Evolutionary conservation across 768 basidiomycete genomes (phyloP).

Genomic region (Boletus eberwhitei): DNA sequence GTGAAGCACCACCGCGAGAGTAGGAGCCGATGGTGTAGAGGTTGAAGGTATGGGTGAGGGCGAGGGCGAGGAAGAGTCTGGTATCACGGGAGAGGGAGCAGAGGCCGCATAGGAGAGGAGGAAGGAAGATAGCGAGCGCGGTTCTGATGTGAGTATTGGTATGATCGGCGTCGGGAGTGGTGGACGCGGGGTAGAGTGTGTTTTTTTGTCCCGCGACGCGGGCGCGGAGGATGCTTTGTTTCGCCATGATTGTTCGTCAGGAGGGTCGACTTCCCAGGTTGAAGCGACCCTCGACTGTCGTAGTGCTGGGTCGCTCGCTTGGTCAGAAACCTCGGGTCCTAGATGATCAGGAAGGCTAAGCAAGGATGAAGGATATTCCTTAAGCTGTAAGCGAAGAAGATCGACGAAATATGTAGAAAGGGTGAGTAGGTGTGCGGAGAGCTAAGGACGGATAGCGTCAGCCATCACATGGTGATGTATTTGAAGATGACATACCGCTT

Average conservation of each 20-base stretch:
- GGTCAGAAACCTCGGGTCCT: neutral
- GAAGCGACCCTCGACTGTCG: neutral
- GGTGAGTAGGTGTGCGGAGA: slow-evolving; percentile 22
- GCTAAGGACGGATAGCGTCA: slow-evolving; percentile 34
- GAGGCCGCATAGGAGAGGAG: slow-evolving; percentile 35
- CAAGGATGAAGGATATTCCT: slow-evolving; percentile 24
- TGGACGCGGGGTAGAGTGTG: neutral
- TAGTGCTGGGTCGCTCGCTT: neutral
- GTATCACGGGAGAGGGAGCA: neutral
- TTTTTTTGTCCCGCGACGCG: neutral
- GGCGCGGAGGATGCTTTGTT: neutral
- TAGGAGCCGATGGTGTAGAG: neutral
- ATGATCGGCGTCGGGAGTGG: slow-evolving; percentile 67
- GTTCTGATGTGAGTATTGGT: slow-evolving; percentile 74
- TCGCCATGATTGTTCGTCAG: neutral
- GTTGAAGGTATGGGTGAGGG: neutral
- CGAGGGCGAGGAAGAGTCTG: neutral
- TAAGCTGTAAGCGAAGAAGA: slow-evolving; percentile 31
- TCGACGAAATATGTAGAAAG: slow-evolving; percentile 32
- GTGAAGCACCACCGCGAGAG: slow-evolving; percentile 44
- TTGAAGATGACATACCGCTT: slow-evolving; percentile 36
- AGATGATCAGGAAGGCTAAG: slow-evolving; percentile 28
- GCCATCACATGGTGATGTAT: neutral
- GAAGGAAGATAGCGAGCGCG: slow-evolving; percentile 71
- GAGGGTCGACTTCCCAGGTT: slow-evolving; percentile 8